phyloP scores from a whole-genome alignment of 208 protist species.

The Perkinsela sp. region DNA sequence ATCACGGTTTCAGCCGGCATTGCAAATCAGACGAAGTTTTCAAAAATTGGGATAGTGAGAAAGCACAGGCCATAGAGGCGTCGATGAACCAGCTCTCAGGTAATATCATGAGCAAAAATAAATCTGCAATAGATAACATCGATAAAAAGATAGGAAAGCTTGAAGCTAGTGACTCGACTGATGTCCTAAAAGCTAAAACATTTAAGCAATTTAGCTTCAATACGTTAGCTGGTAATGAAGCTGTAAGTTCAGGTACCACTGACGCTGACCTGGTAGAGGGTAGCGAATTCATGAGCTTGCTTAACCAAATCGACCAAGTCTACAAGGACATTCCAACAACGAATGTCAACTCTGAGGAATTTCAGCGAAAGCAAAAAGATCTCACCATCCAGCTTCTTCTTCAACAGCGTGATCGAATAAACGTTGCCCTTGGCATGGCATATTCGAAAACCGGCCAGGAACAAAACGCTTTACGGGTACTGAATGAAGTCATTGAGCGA shows the following conservation, averaged over 20 bases:
- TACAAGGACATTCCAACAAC: neutral
- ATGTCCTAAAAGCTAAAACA: neutral
- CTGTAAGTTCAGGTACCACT: neutral
- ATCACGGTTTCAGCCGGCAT: neutral
- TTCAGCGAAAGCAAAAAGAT: neutral
- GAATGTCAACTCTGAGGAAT: neutral
- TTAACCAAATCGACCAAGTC: neutral
- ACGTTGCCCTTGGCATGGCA: neutral
- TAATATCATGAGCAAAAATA: neutral
- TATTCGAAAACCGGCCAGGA: neutral
- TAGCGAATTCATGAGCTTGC: neutral
- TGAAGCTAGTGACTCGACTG: neutral
- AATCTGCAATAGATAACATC: neutral
- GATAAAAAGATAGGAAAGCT: neutral
- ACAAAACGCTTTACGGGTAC: neutral
- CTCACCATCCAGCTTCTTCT: neutral
- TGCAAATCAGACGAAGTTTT: neutral
- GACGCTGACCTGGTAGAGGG: neutral
- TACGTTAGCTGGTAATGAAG: neutral
- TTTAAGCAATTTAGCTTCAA: neutral
- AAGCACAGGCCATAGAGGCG: neutral
- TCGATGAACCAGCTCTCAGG: neutral
- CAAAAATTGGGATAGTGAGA: neutral
- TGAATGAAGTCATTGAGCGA: neutral
- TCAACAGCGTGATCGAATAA: neutral